Evolutionary conservation across 1,284 basidiomycete species (phyloP).

Genomic region (Ceratobasidium sp.): DNA sequence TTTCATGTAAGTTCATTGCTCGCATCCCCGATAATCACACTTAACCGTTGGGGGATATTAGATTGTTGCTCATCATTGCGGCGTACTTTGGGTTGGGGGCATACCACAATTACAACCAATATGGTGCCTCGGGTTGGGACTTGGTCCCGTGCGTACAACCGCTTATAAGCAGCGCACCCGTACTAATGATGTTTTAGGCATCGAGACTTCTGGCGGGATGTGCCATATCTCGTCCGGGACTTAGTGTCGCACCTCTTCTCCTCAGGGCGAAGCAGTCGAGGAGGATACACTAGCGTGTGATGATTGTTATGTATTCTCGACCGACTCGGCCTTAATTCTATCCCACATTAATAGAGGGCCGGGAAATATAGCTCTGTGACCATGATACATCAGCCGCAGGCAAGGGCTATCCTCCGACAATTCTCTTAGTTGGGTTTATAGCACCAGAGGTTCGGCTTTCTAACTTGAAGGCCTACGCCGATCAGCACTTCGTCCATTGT

Average conservation of each 20-base stretch:
- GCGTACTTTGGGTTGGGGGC: conserved; percentile 77
- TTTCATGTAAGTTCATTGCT: conserved; percentile 74
- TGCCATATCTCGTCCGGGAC: conserved; percentile 81
- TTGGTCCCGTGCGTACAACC: conserved; percentile 71
- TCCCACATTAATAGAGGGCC: not conserved
- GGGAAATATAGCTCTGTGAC: not conserved
- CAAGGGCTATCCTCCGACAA: no score
- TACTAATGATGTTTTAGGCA: conserved; percentile 58
- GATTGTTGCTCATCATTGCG: conserved; percentile 67
- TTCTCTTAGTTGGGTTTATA: not conserved
- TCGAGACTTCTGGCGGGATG: conserved; percentile 85
- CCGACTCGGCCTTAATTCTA: not conserved
- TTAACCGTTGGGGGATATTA: conserved; percentile 48
- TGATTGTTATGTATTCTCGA: not conserved
- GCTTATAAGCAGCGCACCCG: not conserved
- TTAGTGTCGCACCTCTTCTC: conserved; percentile 77
- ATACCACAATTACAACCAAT: conserved; percentile 83
- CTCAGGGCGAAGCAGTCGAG: conserved; percentile 48
- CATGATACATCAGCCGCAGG: no score
- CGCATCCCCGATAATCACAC: no score
- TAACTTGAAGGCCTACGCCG: no score
- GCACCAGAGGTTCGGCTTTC: no score
- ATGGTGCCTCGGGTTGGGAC: conserved; percentile 78
- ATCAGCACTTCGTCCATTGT: no score
- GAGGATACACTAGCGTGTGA: conserved; percentile 43